Evolutionary conservation across 345 rosid genomes (phyloP), one percentile per base, ranked within the genome.

Genomic region (Iberis pinnata): DNA sequence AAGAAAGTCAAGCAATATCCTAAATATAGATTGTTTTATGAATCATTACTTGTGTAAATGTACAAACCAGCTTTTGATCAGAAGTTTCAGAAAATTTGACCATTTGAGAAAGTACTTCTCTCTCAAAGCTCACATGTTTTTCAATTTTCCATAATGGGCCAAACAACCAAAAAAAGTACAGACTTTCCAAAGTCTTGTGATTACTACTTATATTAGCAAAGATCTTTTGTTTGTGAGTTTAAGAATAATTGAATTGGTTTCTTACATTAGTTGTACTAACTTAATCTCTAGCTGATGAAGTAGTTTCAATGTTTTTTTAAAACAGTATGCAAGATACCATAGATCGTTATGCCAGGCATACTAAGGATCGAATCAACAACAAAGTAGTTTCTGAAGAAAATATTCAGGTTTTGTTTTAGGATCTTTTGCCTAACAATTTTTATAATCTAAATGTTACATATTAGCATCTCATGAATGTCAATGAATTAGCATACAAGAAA

Each of bases 251-350:
- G 15, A 25, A 33, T 58, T 58, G 53, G 43, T 45, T 44, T 13
- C 25, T 58, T 32, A 11, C 20, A 19, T 32, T 56, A 4, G 12
- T 29, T 57, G 12, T 33, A 38, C 35, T 9, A 13, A 44, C 32
- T 45, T 20, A 14, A 36, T 58, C 37, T 51, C n/a, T n/a, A n/a
- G n/a, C 26, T 36, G 41, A 43, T 67, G 41, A 32, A 6, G 29
- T 54, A 9, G 33, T 50, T 27, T 44, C n/a, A 58, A 13, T 38
- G 18, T 39, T 37, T 51, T 14, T 37, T 54, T 59, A 50, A 16
- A 49, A 50, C 69, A 79, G 84, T 75, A 64, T 76, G 79, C 33
- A 29, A 29, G 74, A 68, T 27, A 74, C 77, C 35, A 65, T 79
- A 44, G 75, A 64, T 48, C 81, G 79, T 22, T 76, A 76, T 39